A percentile compares a stretch with the other conserved stretches of the same genome.
These are phyloP conservation scores for Onygenales sp. DNA, from an alignment of 2,329 filamentous ascomycete genomes.

Conservation along the genomic window DNA sequence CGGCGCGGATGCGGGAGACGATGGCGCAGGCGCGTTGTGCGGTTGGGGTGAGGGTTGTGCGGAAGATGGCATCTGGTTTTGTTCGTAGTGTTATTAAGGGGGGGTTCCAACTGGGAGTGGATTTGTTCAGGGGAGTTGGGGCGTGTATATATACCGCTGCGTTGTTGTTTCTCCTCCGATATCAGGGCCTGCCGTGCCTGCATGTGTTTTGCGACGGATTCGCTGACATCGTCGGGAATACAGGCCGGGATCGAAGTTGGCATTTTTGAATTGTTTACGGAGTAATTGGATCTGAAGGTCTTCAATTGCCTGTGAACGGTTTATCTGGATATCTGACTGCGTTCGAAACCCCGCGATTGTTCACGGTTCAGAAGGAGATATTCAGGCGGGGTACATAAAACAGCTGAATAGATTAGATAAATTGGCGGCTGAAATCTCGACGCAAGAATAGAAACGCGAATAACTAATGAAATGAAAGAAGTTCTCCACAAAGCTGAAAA, in stretches of 20 bases:
- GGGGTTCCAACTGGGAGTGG: no score
- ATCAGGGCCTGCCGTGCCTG: slow-evolving; percentile 6
- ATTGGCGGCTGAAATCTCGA: no score
- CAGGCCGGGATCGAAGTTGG: not conserved
- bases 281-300: not conserved
- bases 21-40: slow-evolving; percentile 70
- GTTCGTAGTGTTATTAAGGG: not conserved
- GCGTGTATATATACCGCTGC: slow-evolving; percentile 8
- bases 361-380: no score
- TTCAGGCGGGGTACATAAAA: no score
- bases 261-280: not conserved
- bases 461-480: no score
- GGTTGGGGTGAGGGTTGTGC: slow-evolving; percentile 59
- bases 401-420: no score
- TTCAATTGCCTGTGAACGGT: no score
- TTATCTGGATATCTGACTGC: no score
- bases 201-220: slow-evolving; percentile 3
- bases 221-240: slow-evolving; percentile 1
- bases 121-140: not conserved
- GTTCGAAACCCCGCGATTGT: no score
- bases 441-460: no score
- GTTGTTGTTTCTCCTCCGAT: slow-evolving; percentile 6
- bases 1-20: slow-evolving; percentile 65
- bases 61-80: slow-evolving; percentile 20
- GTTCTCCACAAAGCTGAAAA: no score